These are phyloP conservation scores for Hemileccinum rubropunctum DNA, from an alignment of 768 basidiomycete genomes.

Conservation along the genomic window DNA sequence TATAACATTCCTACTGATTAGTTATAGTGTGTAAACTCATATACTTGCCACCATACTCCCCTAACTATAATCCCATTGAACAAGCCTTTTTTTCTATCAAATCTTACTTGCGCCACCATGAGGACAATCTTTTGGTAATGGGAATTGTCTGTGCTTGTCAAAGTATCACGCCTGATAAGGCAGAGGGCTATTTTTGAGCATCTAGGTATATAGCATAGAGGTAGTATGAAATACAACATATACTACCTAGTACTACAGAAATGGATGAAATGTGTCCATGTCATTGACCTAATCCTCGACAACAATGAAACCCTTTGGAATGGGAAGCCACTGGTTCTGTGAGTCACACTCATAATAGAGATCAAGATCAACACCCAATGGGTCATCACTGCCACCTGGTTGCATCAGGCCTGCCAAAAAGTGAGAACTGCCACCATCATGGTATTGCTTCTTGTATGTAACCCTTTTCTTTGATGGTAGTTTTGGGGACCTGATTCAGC, in stretches of 20 bases:
- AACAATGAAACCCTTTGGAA: conserved; percentile 6
- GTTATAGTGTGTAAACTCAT: conserved; percentile 23
- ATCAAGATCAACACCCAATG: background rate
- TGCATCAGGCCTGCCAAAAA: too few relatives aligned
- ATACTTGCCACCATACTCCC: conserved; percentile 22
- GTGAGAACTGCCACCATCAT: too few relatives aligned
- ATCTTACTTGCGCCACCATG: background rate
- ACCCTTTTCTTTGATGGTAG: too few relatives aligned
- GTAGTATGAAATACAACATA: background rate
- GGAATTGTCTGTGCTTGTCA: conserved; percentile 1
- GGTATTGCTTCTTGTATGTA: too few relatives aligned
- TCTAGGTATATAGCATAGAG: conserved; percentile 1
- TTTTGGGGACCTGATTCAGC: too few relatives aligned
- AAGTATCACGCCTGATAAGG: conserved; percentile 2
- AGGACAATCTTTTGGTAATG: background rate
- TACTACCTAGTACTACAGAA: background rate
- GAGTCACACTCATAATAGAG: background rate
- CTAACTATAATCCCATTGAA: conserved; percentile 31
- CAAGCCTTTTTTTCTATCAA: conserved; percentile 13
- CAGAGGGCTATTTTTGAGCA: conserved; percentile 1
- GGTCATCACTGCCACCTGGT: background rate
- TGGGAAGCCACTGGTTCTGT: conserved; percentile 1
- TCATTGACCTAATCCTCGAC: background rate
- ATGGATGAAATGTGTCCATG: too few relatives aligned
- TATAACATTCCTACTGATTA: too few relatives aligned